phyloP scores from a whole-genome alignment of 331 rosid species.

The Acacia concinna region DNA sequence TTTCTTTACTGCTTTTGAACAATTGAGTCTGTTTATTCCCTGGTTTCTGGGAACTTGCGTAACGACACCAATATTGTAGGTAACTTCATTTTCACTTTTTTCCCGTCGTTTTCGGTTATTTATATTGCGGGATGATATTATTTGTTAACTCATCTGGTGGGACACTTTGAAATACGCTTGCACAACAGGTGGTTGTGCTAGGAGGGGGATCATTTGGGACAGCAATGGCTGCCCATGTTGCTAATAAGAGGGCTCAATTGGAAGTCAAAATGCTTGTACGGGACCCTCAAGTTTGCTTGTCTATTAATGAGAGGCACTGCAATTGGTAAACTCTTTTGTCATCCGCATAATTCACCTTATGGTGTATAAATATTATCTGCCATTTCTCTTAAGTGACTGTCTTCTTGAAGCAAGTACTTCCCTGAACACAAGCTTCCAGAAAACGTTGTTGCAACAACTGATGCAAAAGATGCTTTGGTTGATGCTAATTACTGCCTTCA shows the following conservation, averaged over 20 bases:
- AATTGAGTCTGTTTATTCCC: neutral
- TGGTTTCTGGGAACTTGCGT: neutral
- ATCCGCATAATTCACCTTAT: neutral
- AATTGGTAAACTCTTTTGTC: slow-evolving; percentile 51
- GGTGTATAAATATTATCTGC: slow-evolving; percentile 3
- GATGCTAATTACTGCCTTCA: slow-evolving; percentile 83
- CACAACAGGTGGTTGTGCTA: slow-evolving; percentile 76
- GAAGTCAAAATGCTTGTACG: slow-evolving; percentile 84
- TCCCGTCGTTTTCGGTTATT: neutral
- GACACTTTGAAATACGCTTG: slow-evolving; percentile 18
- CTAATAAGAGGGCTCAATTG: slow-evolving; percentile 68
- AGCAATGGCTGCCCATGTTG: slow-evolving; percentile 98
- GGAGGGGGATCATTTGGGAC: slow-evolving; percentile 99
- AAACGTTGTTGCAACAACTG: slow-evolving; percentile 77
- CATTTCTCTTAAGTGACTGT: slow-evolving; percentile 12
- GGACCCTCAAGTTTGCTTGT: slow-evolving; percentile 77
- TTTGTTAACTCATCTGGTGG: slow-evolving; percentile 4
- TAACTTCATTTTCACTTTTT: neutral
- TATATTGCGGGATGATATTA: neutral
- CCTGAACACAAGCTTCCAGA: slow-evolving; percentile 72
- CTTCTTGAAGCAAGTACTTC: slow-evolving; percentile 68
- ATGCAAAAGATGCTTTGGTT: slow-evolving; percentile 75
- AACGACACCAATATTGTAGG: neutral
- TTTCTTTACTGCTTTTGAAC: neutral
- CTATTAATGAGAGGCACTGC: slow-evolving; percentile 62